phyloP scores from a whole-genome alignment of 208 protist species.

The Jaenimonas drosophilae region DNA sequence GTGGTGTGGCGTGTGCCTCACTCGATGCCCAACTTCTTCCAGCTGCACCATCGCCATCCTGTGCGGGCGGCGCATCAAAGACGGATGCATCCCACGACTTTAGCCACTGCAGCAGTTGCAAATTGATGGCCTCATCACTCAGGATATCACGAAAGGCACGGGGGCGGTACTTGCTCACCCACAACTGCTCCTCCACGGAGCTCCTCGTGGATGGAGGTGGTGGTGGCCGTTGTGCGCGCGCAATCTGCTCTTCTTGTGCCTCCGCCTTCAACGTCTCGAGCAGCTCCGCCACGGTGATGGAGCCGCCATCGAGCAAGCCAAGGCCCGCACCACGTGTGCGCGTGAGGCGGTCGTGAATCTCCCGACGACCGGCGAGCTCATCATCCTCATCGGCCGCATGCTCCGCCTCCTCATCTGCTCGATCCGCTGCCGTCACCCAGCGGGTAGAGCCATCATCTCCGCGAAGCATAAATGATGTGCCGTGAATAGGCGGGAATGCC shows the following conservation, averaged over 20 bases:
- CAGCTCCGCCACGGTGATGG: constrained; percentile 10
- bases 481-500: constrained; percentile 10
- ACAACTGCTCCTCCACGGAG: constrained; percentile 23
- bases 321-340: background rate
- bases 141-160: constrained; percentile 69
- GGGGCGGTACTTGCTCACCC: constrained; percentile 68
- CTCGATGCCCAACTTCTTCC: no score
- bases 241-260: constrained; percentile 1
- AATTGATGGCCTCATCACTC: constrained; percentile 70
- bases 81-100: constrained; percentile 73
- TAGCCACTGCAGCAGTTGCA: constrained; percentile 73
- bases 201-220: background rate
- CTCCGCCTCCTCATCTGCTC: constrained; percentile 1
- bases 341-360: no score
- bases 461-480: constrained; percentile 35
- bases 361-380: no score
- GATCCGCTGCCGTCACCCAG: constrained; percentile 27
- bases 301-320: constrained; percentile 6
- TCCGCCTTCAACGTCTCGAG: constrained; percentile 8
- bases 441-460: constrained; percentile 49
- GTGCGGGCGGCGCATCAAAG: constrained; percentile 14
- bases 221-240: background rate
- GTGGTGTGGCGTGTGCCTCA: background rate
- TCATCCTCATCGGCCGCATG: constrained; percentile 1
- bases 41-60: background rate